A percentile compares a stretch with the other conserved stretches of the same genome.
phyloP scores from a whole-genome alignment of 2,329 filamentous ascomycete genomes.

The Hypoxylon sp. region DNA sequence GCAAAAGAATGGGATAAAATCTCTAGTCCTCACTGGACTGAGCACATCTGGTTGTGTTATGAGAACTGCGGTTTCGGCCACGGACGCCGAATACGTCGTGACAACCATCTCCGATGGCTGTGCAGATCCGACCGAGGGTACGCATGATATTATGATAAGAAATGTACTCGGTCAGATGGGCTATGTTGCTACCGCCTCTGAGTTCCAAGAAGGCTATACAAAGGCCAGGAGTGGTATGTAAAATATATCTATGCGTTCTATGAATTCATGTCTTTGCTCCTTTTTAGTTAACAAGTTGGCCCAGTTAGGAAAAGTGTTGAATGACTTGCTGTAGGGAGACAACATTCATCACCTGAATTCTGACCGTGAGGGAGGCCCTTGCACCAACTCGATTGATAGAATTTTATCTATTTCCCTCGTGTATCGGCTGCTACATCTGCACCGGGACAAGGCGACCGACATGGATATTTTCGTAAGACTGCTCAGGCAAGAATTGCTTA shows the following conservation, averaged over 20 bases:
- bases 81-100: constrained; percentile 13
- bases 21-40: constrained; percentile 12
- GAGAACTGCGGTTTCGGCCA: constrained; percentile 17
- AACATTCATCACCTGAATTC: no score
- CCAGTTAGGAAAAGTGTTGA: not conserved
- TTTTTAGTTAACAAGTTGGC: not conserved
- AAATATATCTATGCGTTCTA: not conserved
- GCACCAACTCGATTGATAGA: no score
- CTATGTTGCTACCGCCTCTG: constrained; percentile 7
- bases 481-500: no score
- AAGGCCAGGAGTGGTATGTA: not conserved
- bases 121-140: constrained; percentile 7
- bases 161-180: not conserved
- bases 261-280: not conserved
- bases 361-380: no score
- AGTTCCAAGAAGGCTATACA: constrained; percentile 15
- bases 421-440: no score
- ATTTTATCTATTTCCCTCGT: no score
- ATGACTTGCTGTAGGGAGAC: no score
- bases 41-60: constrained; percentile 20
- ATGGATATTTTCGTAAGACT: no score
- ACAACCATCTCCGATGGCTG: constrained; percentile 20
- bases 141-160: constrained; percentile 10
- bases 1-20: constrained; percentile 8
- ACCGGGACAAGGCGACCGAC: no score